phyloP scores from a whole-genome alignment of 1,284 basidiomycete genomes.

The Anthracocystis walkeri region DNA sequence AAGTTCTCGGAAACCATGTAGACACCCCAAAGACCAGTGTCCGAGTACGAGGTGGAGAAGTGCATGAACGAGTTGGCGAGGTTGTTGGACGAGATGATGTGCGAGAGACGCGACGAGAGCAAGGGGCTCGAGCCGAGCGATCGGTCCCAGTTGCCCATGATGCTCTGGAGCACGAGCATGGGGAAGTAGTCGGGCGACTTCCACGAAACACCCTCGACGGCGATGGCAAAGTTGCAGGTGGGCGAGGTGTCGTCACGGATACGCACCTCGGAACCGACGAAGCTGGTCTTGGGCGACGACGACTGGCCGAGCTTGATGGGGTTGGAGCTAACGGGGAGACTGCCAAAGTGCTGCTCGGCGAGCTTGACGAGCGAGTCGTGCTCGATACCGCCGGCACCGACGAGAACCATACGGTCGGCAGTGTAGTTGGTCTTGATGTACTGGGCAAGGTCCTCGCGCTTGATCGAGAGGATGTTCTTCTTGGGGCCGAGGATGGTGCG shows the following conservation, averaged over 20 bases:
- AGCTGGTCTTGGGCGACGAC: constrained; percentile 75
- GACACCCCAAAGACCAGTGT: constrained; percentile 99
- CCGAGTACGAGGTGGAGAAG: constrained; percentile 99
- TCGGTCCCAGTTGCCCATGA: constrained; percentile 99
- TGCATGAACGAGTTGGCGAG: constrained; percentile 99
- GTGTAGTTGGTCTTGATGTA: constrained; percentile 99
- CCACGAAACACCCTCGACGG: constrained; percentile 98
- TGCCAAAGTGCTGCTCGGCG: constrained; percentile 91
- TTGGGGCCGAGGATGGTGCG: constrained; percentile 98
- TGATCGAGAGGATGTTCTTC: constrained; percentile 95
- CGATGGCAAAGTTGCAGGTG: constrained; percentile 93
- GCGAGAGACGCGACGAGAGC: constrained; percentile 89
- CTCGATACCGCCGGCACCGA: constrained; percentile 94
- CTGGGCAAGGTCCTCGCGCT: constrained; percentile 84
- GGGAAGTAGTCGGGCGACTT: constrained; percentile 98
- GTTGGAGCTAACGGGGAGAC: constrained; percentile 85
- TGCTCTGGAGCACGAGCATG: constrained; percentile 97
- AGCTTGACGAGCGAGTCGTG: constrained; percentile 93
- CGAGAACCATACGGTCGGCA: constrained; percentile 97
- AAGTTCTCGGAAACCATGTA: constrained; percentile 90
- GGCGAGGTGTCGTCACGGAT: constrained; percentile 90
- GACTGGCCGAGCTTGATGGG: constrained; percentile 85
- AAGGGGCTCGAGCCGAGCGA: constrained; percentile 90
- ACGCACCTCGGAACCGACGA: constrained; percentile 95
- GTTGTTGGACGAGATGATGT: constrained; percentile 91